Evolutionary conservation across 345 rosid genomes (phyloP).

Genomic region (Bruguiera sexangula): DNA sequence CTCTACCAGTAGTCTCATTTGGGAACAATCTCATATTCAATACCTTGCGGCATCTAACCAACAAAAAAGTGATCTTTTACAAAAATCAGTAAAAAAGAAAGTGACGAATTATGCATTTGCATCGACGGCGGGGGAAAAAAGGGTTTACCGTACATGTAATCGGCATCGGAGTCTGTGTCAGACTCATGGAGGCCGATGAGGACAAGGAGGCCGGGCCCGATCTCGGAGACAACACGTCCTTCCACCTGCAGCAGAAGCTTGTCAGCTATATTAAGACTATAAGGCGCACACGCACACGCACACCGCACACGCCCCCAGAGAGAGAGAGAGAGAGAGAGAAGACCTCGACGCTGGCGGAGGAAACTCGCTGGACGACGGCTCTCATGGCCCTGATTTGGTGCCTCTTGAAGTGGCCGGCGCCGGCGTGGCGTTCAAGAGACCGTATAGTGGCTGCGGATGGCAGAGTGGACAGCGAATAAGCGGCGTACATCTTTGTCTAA

Average conservation of each 20-base stretch:
- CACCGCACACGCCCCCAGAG: not conserved
- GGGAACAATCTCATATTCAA: slow-evolving; percentile 81
- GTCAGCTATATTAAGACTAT: not conserved
- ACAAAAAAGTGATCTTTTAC: not conserved
- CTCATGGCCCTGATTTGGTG: slow-evolving; percentile 65
- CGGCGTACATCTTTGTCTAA: no score
- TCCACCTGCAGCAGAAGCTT: slow-evolving; percentile 49
- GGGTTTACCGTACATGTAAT: slow-evolving; percentile 48
- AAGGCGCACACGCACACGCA: no score
- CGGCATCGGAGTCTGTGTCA: slow-evolving; percentile 72
- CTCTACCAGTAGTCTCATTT: slow-evolving; percentile 73
- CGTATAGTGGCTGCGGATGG: not conserved
- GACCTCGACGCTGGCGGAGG: slow-evolving; percentile 75
- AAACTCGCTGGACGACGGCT: slow-evolving; percentile 78
- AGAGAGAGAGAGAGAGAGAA: not conserved
- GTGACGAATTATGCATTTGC: not conserved
- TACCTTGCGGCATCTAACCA: slow-evolving; percentile 73
- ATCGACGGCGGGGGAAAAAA: no score
- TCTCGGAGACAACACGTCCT: slow-evolving; percentile 66
- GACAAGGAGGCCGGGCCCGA: slow-evolving; percentile 84
- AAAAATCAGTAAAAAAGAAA: not conserved
- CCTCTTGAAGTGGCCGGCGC: not conserved
- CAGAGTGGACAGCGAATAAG: no score
- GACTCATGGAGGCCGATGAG: slow-evolving; percentile 75
- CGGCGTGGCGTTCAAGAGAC: not conserved